Conservation (phyloP, 2,329 filamentous ascomycete species). For the Kalmusia sp. region DNA sequence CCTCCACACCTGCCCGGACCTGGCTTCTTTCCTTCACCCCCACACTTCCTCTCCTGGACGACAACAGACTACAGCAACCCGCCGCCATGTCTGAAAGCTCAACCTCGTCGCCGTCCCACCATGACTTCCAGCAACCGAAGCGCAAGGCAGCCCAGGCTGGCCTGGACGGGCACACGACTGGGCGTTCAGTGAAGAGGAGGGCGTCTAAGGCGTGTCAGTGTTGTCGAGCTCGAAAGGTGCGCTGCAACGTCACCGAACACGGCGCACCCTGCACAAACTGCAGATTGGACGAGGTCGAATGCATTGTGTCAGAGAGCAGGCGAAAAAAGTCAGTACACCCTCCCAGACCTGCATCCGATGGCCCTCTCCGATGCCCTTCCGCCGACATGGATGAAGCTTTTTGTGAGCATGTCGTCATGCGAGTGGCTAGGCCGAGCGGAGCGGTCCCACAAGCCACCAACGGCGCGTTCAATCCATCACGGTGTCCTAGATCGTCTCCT, state of each 20-base stretch:
- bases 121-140: slow-evolving; percentile 55
- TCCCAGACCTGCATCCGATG: slow-evolving; percentile 31
- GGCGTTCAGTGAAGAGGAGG: slow-evolving; percentile 75
- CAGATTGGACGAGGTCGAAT: slow-evolving; percentile 79
- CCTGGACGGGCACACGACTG: slow-evolving; percentile 55
- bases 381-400: slow-evolving; percentile 16
- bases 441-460: slow-evolving; percentile 25
- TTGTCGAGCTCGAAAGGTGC: slow-evolving; percentile 87
- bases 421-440: slow-evolving; percentile 19
- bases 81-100: slow-evolving; percentile 48
- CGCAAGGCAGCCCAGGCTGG: slow-evolving; percentile 65
- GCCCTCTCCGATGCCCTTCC: slow-evolving; percentile 18
- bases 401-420: slow-evolving; percentile 31
- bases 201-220: slow-evolving; percentile 92
- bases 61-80: slow-evolving; percentile 18
- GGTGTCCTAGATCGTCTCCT: slow-evolving; percentile 1
- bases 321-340: slow-evolving; percentile 75
- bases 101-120: slow-evolving; percentile 44
- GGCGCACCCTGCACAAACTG: slow-evolving; percentile 88
- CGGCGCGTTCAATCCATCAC: slow-evolving; percentile 26
- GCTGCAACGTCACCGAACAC: slow-evolving; percentile 90
- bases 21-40: slow-evolving; percentile 19
- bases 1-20: slow-evolving; percentile 30
- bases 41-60: slow-evolving; percentile 21
- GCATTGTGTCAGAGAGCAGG: slow-evolving; percentile 73